Evolutionary conservation across 805 yeast genomes (phyloP).

Genomic region (Ogataea dorogensis): DNA sequence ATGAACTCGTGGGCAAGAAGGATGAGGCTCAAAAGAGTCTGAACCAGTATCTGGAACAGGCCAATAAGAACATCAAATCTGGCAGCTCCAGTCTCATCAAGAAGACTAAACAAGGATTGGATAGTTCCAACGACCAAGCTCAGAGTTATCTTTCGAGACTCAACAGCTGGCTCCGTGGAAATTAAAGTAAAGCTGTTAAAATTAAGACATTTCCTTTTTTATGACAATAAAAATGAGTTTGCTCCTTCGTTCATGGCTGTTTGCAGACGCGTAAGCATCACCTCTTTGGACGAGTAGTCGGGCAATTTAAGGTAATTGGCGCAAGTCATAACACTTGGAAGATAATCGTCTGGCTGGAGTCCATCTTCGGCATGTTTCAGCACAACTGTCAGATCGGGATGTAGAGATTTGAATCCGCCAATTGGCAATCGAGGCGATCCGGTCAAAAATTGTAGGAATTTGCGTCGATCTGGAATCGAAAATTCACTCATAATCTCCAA

Average conservation of each 20-base stretch:
- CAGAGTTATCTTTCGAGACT: slow-evolving; percentile 23
- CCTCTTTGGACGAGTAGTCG: slow-evolving; percentile 60
- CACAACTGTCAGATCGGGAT: slow-evolving; percentile 86
- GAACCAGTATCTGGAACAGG: slow-evolving; percentile 13
- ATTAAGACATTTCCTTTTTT: not conserved
- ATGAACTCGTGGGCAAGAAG: slow-evolving; percentile 21
- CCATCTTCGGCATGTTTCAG: slow-evolving; percentile 76
- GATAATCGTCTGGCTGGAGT: slow-evolving; percentile 65
- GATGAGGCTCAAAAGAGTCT: slow-evolving; percentile 26
- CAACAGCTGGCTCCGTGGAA: slow-evolving; percentile 24
- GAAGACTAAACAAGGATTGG: slow-evolving; percentile 18
- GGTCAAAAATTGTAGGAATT: slow-evolving; percentile 82
- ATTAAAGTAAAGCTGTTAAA: too few relatives aligned
- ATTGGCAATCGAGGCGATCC: slow-evolving; percentile 92
- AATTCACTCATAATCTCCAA: slow-evolving; percentile 62
- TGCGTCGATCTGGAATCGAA: slow-evolving; percentile 53
- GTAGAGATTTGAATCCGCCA: slow-evolving; percentile 84
- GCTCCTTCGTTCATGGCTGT: slow-evolving; percentile 88
- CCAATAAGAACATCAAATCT: slow-evolving; percentile 13
- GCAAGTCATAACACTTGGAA: slow-evolving; percentile 98
- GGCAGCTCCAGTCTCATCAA: slow-evolving; percentile 16
- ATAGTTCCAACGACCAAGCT: slow-evolving; percentile 21
- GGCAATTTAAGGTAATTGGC: slow-evolving; percentile 93
- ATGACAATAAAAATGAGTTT: slow-evolving; percentile 80
- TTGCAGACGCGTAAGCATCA: slow-evolving; percentile 55